Percentiles rank a stretch among this genome's conserved stretches.
Evolutionary conservation across 2,329 filamentous ascomycete species (phyloP).

Genomic region (Capronia coronata): DNA sequence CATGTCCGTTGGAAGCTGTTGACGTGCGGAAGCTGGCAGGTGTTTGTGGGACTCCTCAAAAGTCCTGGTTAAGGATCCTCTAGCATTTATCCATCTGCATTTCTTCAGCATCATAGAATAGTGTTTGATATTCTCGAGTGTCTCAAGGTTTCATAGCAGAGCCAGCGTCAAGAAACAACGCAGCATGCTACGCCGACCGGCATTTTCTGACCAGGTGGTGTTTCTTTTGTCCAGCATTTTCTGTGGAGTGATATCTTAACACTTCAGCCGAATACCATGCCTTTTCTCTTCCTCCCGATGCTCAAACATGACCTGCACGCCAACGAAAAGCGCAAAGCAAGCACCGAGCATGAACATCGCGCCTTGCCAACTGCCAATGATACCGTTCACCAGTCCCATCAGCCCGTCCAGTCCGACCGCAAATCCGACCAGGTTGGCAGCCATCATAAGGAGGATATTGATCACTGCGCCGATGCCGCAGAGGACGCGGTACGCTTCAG

Average conservation of each 20-base stretch:
- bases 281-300: constrained; percentile 77
- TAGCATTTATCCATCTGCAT: too few relatives aligned
- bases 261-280: constrained; percentile 75
- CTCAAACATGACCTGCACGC: constrained; percentile 94
- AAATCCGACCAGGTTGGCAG: constrained; percentile 90
- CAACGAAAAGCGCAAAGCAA: constrained; percentile 71
- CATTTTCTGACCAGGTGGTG: too few relatives aligned
- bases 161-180: too few relatives aligned
- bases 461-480: constrained; percentile 73
- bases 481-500: constrained; percentile 69
- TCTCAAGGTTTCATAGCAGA: too few relatives aligned
- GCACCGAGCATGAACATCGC: constrained; percentile 65
- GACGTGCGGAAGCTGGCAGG: too few relatives aligned
- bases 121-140: too few relatives aligned
- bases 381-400: constrained; percentile 65
- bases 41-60: too few relatives aligned
- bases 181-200: too few relatives aligned
- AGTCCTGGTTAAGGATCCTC: too few relatives aligned
- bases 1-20: too few relatives aligned
- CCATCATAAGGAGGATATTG: constrained; percentile 93
- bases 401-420: constrained; percentile 85
- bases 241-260: constrained; percentile 41
- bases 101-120: too few relatives aligned
- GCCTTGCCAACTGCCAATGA: constrained; percentile 71
- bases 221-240: neutral